phyloP scores from a whole-genome alignment of 2,329 filamentous ascomycete genomes.

The Byssothecium circinans region DNA sequence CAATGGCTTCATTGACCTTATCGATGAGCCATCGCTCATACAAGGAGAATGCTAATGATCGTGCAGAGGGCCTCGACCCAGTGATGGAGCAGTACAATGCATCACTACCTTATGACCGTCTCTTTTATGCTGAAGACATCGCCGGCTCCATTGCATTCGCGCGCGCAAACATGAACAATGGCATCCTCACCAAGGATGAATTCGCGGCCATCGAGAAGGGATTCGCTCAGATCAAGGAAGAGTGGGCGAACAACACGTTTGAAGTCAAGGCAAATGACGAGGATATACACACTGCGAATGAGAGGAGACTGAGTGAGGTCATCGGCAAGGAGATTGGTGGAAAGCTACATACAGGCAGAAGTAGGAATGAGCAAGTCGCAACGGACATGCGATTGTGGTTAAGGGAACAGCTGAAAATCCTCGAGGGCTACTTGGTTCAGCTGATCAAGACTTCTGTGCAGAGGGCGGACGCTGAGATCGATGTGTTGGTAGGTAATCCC shows the following conservation, averaged over 20 bases:
- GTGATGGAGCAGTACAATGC: conserved; percentile 87
- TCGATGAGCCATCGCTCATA: not conserved
- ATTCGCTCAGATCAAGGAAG: conserved; percentile 59
- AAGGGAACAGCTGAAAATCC: conserved; percentile 68
- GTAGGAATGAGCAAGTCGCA: conserved; percentile 86
- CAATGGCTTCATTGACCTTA: conserved; percentile 10
- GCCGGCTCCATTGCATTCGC: conserved; percentile 79
- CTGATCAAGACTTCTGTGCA: conserved; percentile 69
- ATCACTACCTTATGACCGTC: conserved; percentile 75
- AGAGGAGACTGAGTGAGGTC: conserved; percentile 67
- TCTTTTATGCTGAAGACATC: conserved; percentile 79
- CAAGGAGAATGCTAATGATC: not conserved
- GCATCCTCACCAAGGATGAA: conserved; percentile 72
- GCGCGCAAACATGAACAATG: conserved; percentile 72
- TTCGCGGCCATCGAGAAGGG: conserved; percentile 75
- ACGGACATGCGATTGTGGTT: conserved; percentile 92
- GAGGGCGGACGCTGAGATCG: conserved; percentile 74
- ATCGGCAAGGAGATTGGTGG: conserved; percentile 84
- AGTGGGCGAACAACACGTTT: conserved; percentile 52
- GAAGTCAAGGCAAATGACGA: conserved; percentile 54
- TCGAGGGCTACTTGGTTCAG: conserved; percentile 69
- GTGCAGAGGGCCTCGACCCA: conserved; percentile 74
- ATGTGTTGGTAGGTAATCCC: conserved; percentile 54
- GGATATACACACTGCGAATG: conserved; percentile 60
- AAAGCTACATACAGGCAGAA: conserved; percentile 86